Evolutionary conservation across 192 early-diverging fungal species (phyloP).

Genomic region (Coemansia sp.): DNA sequence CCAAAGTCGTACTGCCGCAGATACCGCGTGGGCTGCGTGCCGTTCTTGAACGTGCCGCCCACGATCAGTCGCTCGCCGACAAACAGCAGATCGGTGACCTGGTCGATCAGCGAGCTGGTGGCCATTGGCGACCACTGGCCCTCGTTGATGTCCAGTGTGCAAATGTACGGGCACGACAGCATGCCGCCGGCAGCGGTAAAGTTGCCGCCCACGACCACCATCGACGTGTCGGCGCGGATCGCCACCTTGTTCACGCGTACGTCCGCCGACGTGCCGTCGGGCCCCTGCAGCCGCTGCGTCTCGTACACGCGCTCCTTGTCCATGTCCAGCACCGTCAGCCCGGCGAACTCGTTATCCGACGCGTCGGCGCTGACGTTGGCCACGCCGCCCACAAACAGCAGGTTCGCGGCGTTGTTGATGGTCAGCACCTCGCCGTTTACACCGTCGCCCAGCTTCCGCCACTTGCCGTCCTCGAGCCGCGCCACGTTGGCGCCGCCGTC

Average conservation of each 20-base stretch:
- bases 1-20: slow-evolving; percentile 54
- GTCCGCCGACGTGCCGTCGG: background rate
- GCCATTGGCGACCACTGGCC: slow-evolving; percentile 49
- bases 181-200: slow-evolving; percentile 39
- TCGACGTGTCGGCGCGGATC: slow-evolving; percentile 39
- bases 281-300: slow-evolving; percentile 22
- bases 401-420: slow-evolving; percentile 50
- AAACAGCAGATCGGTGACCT: slow-evolving; percentile 44
- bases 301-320: slow-evolving; percentile 14
- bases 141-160: slow-evolving; percentile 47
- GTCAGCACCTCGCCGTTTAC: slow-evolving; percentile 52
- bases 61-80: slow-evolving; percentile 42
- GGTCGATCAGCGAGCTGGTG: slow-evolving; percentile 29
- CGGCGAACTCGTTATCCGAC: slow-evolving; percentile 19
- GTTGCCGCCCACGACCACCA: slow-evolving; percentile 51
- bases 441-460: slow-evolving; percentile 33
- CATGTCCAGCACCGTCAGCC: slow-evolving; percentile 54
- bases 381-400: slow-evolving; percentile 57
- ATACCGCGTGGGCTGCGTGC: slow-evolving; percentile 37
- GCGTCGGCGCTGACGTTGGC: slow-evolving; percentile 29
- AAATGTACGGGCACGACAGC: slow-evolving; percentile 44
- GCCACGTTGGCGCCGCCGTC: slow-evolving; percentile 43
- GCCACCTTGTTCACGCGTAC: slow-evolving; percentile 49
- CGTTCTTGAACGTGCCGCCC: slow-evolving; percentile 57
- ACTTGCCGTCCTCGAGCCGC: slow-evolving; percentile 42